Base-by-base conservation (phyloP, 2,329 filamentous ascomycete species). In the Alternaria viburni region DNA sequence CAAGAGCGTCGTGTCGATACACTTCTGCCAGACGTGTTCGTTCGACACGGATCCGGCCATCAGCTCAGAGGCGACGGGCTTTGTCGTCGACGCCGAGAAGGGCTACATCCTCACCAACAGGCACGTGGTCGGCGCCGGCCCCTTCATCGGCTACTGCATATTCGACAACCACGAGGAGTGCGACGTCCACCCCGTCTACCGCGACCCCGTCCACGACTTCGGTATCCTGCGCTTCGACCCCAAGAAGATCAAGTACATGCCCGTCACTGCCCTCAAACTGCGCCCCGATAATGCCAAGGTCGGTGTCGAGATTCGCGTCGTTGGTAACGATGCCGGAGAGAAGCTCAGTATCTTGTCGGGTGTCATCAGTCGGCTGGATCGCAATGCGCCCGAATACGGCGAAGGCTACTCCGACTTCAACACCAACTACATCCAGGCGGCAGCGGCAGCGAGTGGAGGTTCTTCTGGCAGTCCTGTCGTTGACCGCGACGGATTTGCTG, bases 351-450 rank as follows among this genome's bases (percentile, higher is more conserved):
- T 99, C 73, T 84, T 99, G 62, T 98, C 96, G 6, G 96, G 96
- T 73, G 95, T 99, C 59, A 99, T 99, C 79, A 97, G 93, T 82
- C 90, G 96, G 73, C 85, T 99, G 63, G 96, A 99, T 76, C 89
- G 96, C 71, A 99, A 99, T 81, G 96, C 96, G 2, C 96, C 96
- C 15, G 96, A 99, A 76, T 74, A 99, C 73, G 95, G 95, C 59
- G 96, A 98, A 68, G 96, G 96, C 26, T 99, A 99, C 80, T 96
- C 94, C 80, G 96, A 99, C 79, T 99, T 99, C 87, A 99, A 91
- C 77, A 91, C 89, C 51, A 91, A 97, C 79, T 99, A 99, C 84
- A 98, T 98, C 74, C 96, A 99, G 83, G 96, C 96, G 68, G 97
- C 96, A 13, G 96, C 96, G 4, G 95, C 96, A 5, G 96, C 96